Percentiles rank a stretch among this genome's conserved stretches.
phyloP scores from a whole-genome alignment of 108 stramenopile species.

The Heterococcus sp. region DNA sequence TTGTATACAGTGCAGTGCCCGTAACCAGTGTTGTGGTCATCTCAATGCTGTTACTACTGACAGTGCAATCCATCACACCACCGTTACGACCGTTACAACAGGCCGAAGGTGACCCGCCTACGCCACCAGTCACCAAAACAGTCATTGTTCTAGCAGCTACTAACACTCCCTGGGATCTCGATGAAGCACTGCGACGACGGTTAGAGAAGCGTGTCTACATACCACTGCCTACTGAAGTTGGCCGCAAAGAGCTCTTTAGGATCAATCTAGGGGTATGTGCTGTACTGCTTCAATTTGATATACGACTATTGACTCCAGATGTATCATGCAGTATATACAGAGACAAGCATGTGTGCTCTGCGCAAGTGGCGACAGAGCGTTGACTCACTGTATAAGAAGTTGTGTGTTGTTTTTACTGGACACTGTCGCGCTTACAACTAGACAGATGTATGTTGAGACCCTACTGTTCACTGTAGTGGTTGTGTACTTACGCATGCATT shows the following conservation, averaged over 20 bases:
- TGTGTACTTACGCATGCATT: neutral
- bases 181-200: conserved; percentile 73
- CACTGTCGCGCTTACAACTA: no score
- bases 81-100: neutral
- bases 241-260: conserved; percentile 65
- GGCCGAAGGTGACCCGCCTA: conserved; percentile 26
- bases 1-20: conserved; percentile 16
- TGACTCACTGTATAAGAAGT: no score
- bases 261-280: conserved; percentile 55
- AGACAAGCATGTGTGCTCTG: no score
- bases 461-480: no score
- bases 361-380: no score
- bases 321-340: neutral
- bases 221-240: conserved; percentile 75
- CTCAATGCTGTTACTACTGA: no score
- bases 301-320: neutral
- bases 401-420: no score
- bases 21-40: no score
- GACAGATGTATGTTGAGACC: no score
- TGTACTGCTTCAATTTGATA: no score
- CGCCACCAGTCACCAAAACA: conserved; percentile 34
- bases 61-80: no score
- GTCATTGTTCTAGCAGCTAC: conserved; percentile 86
- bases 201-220: conserved; percentile 88
- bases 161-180: conserved; percentile 89